A percentile compares a stretch with the other conserved stretches of the same genome.
phyloP scores from a whole-genome alignment of 352 stramenopile species.

The Globisporangium middletonii region DNA sequence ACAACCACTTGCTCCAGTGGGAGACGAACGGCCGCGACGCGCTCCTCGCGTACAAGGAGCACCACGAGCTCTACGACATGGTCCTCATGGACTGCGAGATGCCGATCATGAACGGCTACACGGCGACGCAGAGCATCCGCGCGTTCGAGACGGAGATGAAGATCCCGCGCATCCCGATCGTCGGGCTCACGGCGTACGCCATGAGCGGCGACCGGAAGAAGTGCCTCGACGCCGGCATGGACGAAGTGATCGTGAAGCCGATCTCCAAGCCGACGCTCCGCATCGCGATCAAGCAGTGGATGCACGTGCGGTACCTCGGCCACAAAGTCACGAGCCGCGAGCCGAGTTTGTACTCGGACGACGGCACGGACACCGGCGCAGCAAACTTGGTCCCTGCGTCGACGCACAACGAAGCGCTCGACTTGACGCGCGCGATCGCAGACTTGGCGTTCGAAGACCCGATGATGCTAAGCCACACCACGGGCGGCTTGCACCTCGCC shows the following conservation, averaged over 20 bases:
- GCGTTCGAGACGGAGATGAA: constrained; percentile 61
- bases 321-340: constrained; percentile 33
- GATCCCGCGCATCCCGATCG: constrained; percentile 67
- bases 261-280: constrained; percentile 65
- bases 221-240: constrained; percentile 79
- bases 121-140: constrained; percentile 63
- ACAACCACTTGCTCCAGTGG: constrained; percentile 80
- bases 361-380: constrained; percentile 18
- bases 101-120: constrained; percentile 85
- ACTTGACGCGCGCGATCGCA: constrained; percentile 74
- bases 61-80: constrained; percentile 73
- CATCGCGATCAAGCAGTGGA: constrained; percentile 74
- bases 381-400: constrained; percentile 67
- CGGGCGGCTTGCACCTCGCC: constrained; percentile 25
- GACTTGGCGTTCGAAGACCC: constrained; percentile 82
- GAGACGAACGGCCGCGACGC: constrained; percentile 73
- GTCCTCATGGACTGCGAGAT: constrained; percentile 87
- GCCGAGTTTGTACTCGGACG: constrained; percentile 30
- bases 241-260: constrained; percentile 85
- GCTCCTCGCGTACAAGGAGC: constrained; percentile 63
- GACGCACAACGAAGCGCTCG: constrained; percentile 67
- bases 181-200: constrained; percentile 80
- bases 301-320: constrained; percentile 62
- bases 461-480: constrained; percentile 69
- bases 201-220: constrained; percentile 83